phyloP scores from a whole-genome alignment of 495 filamentous ascomycete genomes.

The Podospora anserina region DNA sequence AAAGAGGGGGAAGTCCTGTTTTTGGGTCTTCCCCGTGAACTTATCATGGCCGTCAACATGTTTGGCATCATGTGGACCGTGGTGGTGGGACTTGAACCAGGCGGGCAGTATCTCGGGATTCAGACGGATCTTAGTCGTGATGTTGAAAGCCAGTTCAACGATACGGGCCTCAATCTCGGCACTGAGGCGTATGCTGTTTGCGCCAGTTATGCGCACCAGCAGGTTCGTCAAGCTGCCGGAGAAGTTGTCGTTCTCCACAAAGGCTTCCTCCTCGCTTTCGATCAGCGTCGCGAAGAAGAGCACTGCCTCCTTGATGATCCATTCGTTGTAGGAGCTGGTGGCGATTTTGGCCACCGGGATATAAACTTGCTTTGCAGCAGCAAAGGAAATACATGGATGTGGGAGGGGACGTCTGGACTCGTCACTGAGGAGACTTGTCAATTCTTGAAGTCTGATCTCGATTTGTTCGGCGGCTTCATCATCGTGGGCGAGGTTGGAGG shows the following conservation, averaged over 20 bases:
- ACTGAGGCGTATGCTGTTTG: constrained; percentile 57
- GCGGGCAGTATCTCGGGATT: constrained; percentile 78
- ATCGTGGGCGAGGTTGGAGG: constrained; percentile 51
- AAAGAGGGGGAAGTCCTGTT: constrained; percentile 92
- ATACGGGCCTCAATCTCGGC: constrained; percentile 77
- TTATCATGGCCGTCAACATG: constrained; percentile 50
- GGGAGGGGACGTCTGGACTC: constrained; percentile 83
- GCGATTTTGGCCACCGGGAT: constrained; percentile 83
- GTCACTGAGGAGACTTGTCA: constrained; percentile 79
- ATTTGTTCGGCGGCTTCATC: constrained; percentile 53
- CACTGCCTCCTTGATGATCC: constrained; percentile 76
- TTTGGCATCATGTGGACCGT: constrained; percentile 43
- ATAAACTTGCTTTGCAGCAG: constrained; percentile 80
- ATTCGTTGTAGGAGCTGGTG: constrained; percentile 70
- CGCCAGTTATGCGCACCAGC: constrained; percentile 62
- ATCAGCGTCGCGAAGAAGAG: constrained; percentile 82
- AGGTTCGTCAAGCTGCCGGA: constrained; percentile 79
- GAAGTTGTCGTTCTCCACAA: constrained; percentile 80
- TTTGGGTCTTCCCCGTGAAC: constrained; percentile 82
- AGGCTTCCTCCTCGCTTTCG: constrained; percentile 93
- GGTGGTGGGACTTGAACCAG: constrained; percentile 70
- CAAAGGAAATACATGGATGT: constrained; percentile 83
- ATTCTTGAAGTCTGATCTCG: constrained; percentile 53
- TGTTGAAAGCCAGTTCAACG: constrained; percentile 87
- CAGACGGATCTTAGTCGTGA: constrained; percentile 89